Base-by-base conservation (phyloP, 2,329 filamentous ascomycete genomes). In the Fusarium heterosporum region DNA sequence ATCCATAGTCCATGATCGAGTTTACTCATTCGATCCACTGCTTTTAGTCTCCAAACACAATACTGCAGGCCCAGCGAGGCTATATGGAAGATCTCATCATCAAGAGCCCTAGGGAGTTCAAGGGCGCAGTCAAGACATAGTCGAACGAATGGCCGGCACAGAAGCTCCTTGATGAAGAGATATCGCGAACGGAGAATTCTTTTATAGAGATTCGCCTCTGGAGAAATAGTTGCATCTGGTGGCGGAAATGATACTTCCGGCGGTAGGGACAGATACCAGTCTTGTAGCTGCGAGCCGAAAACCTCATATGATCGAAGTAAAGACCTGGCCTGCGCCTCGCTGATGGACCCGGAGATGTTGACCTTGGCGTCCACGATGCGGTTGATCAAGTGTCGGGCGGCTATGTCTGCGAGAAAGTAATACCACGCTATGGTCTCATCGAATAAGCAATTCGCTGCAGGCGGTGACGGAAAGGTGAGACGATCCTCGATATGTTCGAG, bases 371-470 rank as follows among this genome's bases (percentile, higher is more conserved):
- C 36, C 4, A 59, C 28, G 4, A 59, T 7, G 3, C 50, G 42
- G 22, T 59, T 59, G 42, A 55, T 55, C 22, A 59, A 42, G 19
- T 59, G 56, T 8, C 56, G 42, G n/a, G 56, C 56, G 4, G 56
- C 56, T 29, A 59, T 59, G 9, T 59, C 56, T 9, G 39, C 39
- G 3, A 59, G 56, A 39, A 55, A 59, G 42, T 59, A 59, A 34
- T 59, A 59, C 55, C 55, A 58, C 11, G 36, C 36, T 22, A 39
- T 19, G 36, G 36, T 39, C n/a, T 39, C 36, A n/a, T 39, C 36
- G 14, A 34, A 8, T 14, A 34, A 34, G 14, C 36, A 19, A n/a
- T 39, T 19, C 12, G 16, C 36, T 17, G 36, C 30, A 34, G 30
- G 30, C 5, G 30, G 30, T 6, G 30, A 34, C 4, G 30, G 30